These are phyloP conservation scores for cucumber (Cucumis sativus) DNA, from an alignment of 306 rosid genomes.

Conservation along the genomic window DNA sequence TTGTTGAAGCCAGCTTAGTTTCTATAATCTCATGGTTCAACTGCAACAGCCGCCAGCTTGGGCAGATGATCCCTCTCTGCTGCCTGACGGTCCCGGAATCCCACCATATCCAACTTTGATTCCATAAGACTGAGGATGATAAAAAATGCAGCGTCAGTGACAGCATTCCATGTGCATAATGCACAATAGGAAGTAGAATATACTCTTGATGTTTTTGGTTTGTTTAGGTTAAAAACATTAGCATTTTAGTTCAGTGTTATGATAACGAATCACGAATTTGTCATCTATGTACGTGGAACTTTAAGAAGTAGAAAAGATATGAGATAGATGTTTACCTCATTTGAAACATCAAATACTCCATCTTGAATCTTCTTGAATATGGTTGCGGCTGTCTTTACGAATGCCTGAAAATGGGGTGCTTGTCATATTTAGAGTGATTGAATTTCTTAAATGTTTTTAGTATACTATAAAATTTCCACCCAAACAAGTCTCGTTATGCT, in stretches of 20 bases:
- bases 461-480: not conserved
- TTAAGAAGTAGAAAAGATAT: not conserved
- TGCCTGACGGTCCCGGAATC: constrained; percentile 90
- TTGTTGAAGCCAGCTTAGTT: constrained; percentile 10
- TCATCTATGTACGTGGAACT: not conserved
- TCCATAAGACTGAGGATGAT: constrained; percentile 77
- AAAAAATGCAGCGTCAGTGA: constrained; percentile 11
- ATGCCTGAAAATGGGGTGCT: constrained; percentile 39
- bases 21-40: constrained; percentile 34
- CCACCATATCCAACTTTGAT: constrained; percentile 98
- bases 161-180: not conserved
- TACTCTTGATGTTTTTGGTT: not conserved
- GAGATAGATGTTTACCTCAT: constrained; percentile 54
- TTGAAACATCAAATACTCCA: constrained; percentile 95
- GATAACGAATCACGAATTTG: not conserved
- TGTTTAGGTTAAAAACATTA: not conserved
- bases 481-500: not conserved
- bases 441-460: not conserved
- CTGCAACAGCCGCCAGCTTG: constrained; percentile 77
- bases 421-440: not conserved
- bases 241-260: not conserved
- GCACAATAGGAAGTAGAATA: not conserved
- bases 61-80: constrained; percentile 85
- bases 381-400: constrained; percentile 91
- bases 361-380: constrained; percentile 95